phyloP scores from a whole-genome alignment of 2,329 filamentous ascomycete species.

The Teratosphaeria destructans region DNA sequence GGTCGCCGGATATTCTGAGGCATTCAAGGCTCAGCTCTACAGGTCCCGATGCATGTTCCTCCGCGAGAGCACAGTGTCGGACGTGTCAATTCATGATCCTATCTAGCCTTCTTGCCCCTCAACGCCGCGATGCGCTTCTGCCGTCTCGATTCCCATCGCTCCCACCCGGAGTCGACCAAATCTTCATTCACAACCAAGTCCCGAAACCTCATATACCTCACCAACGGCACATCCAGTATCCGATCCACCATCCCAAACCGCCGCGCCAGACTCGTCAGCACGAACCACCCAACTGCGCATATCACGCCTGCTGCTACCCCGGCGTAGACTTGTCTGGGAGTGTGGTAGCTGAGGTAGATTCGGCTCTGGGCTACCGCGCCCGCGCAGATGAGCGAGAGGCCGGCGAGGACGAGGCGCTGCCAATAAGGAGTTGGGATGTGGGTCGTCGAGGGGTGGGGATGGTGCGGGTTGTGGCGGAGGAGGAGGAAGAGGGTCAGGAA shows the following conservation, averaged over 20 bases:
- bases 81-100: neutral
- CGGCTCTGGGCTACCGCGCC: slow-evolving; percentile 62
- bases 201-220: slow-evolving; percentile 59
- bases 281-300: slow-evolving; percentile 72
- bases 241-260: slow-evolving; percentile 60
- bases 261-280: slow-evolving; percentile 55
- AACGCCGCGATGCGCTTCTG: slow-evolving; percentile 14
- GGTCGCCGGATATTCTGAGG: no score
- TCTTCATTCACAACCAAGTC: slow-evolving; percentile 85
- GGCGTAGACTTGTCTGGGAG: slow-evolving; percentile 72
- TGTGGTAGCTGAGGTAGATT: slow-evolving; percentile 90
- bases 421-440: slow-evolving; percentile 48
- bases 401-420: slow-evolving; percentile 48
- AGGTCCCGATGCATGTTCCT: no score
- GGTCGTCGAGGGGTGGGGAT: slow-evolving; percentile 31
- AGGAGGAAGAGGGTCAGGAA: slow-evolving; percentile 78
- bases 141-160: slow-evolving; percentile 63
- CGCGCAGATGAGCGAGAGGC: slow-evolving; percentile 31
- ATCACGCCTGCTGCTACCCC: slow-evolving; percentile 60
- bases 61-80: neutral
- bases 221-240: slow-evolving; percentile 56
- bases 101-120: neutral
- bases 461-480: slow-evolving; percentile 57
- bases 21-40: no score
- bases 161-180: slow-evolving; percentile 83